These are phyloP conservation scores for Collybia nuda DNA, from an alignment of 768 basidiomycete species.

Conservation along the genomic window DNA sequence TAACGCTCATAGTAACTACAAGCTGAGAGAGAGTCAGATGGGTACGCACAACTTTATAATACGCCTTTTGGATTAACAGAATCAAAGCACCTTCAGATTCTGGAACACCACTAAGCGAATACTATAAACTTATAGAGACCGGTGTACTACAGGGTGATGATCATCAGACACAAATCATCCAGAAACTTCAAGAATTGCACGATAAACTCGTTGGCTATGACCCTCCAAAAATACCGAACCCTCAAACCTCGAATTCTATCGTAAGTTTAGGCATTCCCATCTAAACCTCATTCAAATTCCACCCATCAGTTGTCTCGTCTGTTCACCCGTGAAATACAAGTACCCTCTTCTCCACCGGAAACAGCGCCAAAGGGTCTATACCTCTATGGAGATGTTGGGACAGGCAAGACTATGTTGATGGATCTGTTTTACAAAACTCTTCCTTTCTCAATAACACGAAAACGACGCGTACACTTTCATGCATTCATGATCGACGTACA, in stretches of 20 bases:
- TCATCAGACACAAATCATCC: conserved; percentile 83
- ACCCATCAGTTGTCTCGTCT: conserved; percentile 44
- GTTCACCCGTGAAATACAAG: conserved; percentile 35
- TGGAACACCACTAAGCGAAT: conserved; percentile 42
- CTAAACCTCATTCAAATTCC: conserved; percentile 12
- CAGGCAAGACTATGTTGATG: conserved; percentile 99
- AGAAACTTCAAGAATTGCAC: conserved; percentile 79
- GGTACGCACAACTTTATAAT: too few species aligned
- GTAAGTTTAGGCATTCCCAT: conserved; percentile 26
- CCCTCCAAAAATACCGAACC: conserved; percentile 60
- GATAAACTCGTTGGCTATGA: conserved; percentile 67
- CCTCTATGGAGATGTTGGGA: conserved; percentile 95
- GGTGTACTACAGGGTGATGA: conserved; percentile 69
- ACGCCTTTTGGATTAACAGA: too few species aligned
- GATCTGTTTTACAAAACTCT: conserved; percentile 92
- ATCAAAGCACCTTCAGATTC: too few species aligned
- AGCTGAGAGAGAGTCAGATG: too few species aligned
- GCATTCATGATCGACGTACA: conserved; percentile 99
- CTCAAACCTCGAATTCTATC: conserved; percentile 35
- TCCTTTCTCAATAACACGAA: conserved; percentile 60
- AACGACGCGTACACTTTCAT: conserved; percentile 95
- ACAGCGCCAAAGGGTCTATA: conserved; percentile 85
- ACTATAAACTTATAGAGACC: conserved; percentile 41
- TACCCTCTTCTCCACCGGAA: conserved; percentile 42
- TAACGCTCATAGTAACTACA: too few species aligned